Conservation (phyloP, 305 asterid species). For the Fraxinus floribunda region DNA sequence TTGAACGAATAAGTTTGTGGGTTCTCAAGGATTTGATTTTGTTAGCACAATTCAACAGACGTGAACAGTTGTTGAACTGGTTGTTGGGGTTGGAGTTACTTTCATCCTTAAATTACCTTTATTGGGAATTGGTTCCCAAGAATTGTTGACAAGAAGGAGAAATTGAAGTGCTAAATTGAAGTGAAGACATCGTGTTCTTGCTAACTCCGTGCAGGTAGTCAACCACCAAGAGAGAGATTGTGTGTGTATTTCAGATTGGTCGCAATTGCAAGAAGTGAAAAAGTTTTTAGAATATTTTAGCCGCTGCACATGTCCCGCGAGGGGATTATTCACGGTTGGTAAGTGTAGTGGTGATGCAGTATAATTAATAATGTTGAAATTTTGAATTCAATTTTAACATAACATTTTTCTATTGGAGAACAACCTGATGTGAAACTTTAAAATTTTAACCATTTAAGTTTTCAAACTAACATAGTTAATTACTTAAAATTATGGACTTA, state of each 20-base stretch:
- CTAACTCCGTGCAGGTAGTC: background rate
- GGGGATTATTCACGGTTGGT: background rate
- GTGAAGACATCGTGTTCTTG: slow-evolving; percentile 37
- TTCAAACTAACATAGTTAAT: too few relatives aligned
- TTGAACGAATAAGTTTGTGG: slow-evolving; percentile 20
- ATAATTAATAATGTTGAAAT: too few relatives aligned
- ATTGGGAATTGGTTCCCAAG: slow-evolving; percentile 19
- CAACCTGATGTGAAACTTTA: too few relatives aligned
- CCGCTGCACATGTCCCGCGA: slow-evolving; percentile 26
- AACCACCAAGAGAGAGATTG: background rate
- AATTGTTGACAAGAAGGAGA: slow-evolving; percentile 24
- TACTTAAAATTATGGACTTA: too few relatives aligned
- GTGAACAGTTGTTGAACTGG: slow-evolving; percentile 25
- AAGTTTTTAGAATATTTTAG: slow-evolving; percentile 4
- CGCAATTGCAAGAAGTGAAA: background rate
- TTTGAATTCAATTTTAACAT: too few relatives aligned
- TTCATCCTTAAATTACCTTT: too few relatives aligned
- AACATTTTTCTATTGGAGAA: too few relatives aligned
- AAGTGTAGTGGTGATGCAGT: background rate
- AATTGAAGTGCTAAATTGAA: slow-evolving; percentile 31
- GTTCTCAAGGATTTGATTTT: slow-evolving; percentile 28
- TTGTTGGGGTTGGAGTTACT: slow-evolving; percentile 10
- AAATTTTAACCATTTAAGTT: too few relatives aligned
- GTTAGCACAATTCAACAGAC: slow-evolving; percentile 1
- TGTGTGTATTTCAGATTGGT: background rate